Evolutionary conservation across 768 basidiomycete species (phyloP).

Genomic region (Pleurotus sapidus): DNA sequence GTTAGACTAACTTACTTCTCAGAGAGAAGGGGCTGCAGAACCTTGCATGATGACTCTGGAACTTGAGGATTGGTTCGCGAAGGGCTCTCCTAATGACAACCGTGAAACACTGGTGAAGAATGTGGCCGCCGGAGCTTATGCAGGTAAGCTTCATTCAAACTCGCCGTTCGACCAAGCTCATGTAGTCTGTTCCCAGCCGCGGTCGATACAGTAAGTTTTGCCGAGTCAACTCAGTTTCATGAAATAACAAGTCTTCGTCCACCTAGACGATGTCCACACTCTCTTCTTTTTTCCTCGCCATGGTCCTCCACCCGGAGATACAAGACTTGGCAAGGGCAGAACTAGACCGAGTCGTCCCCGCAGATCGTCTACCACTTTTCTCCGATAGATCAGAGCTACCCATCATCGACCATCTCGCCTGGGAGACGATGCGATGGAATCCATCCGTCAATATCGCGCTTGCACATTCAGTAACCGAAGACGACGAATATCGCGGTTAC

Average conservation of each 20-base stretch:
- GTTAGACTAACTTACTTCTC: conserved; percentile 1
- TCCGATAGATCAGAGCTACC: conserved; percentile 21
- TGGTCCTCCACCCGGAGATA: conserved; percentile 24
- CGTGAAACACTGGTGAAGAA: conserved; percentile 19
- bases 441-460: conserved; percentile 28
- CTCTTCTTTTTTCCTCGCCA: conserved; percentile 23
- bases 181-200: neutral
- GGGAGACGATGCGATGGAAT: conserved; percentile 18
- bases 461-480: conserved; percentile 33
- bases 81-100: conserved; percentile 12
- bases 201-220: conserved; percentile 16
- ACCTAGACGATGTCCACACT: conserved; percentile 15
- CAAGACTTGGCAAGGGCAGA: conserved; percentile 18
- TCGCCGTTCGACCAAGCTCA: neutral
- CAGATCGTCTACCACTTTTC: conserved; percentile 23
- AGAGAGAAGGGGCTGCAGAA: conserved; percentile 14
- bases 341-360: conserved; percentile 25
- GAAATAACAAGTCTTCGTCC: conserved; percentile 13
- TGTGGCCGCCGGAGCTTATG: conserved; percentile 24
- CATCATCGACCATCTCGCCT: conserved; percentile 20
- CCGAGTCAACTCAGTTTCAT: conserved; percentile 11
- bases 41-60: conserved; percentile 17
- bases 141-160: neutral
- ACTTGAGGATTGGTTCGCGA: conserved; percentile 12
- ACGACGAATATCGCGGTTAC: conserved; percentile 8